Percentiles rank a stretch among this genome's conserved stretches.
phyloP scores from a whole-genome alignment of 352 stramenopile species.

The Phytophthora ramorum region DNA sequence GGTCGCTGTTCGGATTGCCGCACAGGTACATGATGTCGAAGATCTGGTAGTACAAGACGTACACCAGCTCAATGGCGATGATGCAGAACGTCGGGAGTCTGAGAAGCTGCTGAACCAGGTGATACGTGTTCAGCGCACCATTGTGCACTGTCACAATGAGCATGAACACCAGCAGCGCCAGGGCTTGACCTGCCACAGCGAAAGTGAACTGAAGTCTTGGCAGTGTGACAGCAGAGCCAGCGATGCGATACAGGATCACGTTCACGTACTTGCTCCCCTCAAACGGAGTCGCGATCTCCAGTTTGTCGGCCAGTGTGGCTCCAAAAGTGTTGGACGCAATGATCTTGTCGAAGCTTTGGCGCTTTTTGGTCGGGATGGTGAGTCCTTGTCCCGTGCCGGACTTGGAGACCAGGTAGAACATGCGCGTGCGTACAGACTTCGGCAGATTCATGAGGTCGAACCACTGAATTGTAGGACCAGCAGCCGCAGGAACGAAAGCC shows the following conservation, averaged over 20 bases:
- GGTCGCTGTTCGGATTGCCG: constrained; percentile 23
- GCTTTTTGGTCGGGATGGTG: constrained; percentile 37
- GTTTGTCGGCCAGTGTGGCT: constrained; percentile 36
- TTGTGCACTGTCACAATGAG: constrained; percentile 34
- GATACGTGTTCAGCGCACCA: constrained; percentile 33
- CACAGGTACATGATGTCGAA: constrained; percentile 42
- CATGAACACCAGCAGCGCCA: constrained; percentile 42
- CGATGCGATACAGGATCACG: constrained; percentile 40
- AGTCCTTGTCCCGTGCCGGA: constrained; percentile 29
- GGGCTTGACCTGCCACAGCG: constrained; percentile 41
- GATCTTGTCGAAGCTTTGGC: constrained; percentile 44
- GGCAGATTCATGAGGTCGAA: constrained; percentile 44
- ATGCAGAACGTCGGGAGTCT: constrained; percentile 46
- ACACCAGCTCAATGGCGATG: constrained; percentile 45
- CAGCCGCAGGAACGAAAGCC: constrained; percentile 14
- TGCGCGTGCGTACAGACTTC: constrained; percentile 25
- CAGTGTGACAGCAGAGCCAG: constrained; percentile 32
- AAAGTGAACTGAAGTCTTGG: constrained; percentile 47
- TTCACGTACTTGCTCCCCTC: constrained; percentile 30
- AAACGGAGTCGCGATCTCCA: constrained; percentile 37
- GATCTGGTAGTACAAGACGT: constrained; percentile 55
- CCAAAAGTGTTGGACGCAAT: constrained; percentile 43
- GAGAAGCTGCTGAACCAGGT: constrained; percentile 43
- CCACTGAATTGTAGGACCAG: constrained; percentile 33
- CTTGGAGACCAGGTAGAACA: constrained; percentile 45